Percentiles rank a stretch among this genome's conserved stretches.
These are phyloP conservation scores for Mycena venus DNA, from an alignment of 768 basidiomycete genomes.

Conservation along the genomic window DNA sequence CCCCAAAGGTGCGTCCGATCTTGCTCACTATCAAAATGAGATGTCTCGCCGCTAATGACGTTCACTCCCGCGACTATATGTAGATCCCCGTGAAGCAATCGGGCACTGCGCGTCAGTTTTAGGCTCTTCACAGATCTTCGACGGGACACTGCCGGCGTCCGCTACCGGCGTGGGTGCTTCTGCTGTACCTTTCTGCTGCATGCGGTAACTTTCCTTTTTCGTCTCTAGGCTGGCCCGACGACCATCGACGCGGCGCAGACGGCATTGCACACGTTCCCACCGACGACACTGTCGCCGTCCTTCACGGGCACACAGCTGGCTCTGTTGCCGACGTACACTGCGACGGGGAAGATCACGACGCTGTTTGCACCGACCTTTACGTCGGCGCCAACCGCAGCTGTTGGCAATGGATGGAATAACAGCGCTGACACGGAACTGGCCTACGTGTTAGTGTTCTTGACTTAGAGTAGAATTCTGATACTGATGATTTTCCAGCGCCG, in stretches of 20 bases:
- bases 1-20: conserved; percentile 71
- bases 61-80: not conserved
- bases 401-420: conserved; percentile 86
- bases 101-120: conserved; percentile 58
- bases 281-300: conserved; percentile 66
- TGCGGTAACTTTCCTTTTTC: conserved; percentile 1
- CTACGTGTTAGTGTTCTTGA: conserved; percentile 57
- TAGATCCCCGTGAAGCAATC: conserved; percentile 62
- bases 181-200: conserved; percentile 9
- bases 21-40: not conserved
- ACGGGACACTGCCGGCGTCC: conserved; percentile 69
- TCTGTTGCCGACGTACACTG: conserved; percentile 77
- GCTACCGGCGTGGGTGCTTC: conserved; percentile 71
- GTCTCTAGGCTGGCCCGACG: conserved; percentile 64
- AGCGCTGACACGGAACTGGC: conserved; percentile 70
- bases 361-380: conserved; percentile 76
- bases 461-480: conserved; percentile 1
- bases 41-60: not conserved
- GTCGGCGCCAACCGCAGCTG: conserved; percentile 61
- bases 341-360: conserved; percentile 74
- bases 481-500: conserved; percentile 48
- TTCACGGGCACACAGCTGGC: conserved; percentile 66
- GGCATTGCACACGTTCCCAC: conserved; percentile 72
- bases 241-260: conserved; percentile 67
- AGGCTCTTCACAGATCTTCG: conserved; percentile 57